Evolutionary conservation across 2,329 filamentous ascomycete species (phyloP), one percentile per base, ranked within the genome.

Genomic region (Alternaria brassicae): DNA sequence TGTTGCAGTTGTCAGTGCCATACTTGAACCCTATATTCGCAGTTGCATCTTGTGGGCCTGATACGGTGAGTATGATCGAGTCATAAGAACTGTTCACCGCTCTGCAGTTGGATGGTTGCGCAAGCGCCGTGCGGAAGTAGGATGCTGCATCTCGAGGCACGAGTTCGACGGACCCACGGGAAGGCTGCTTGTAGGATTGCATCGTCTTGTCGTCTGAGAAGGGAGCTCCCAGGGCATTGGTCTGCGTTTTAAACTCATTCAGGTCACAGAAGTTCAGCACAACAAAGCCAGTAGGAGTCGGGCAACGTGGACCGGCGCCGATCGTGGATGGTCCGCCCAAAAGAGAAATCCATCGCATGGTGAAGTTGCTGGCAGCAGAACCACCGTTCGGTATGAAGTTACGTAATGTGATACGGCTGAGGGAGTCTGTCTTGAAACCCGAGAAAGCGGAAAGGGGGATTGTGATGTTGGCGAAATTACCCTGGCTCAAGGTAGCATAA

Each of bases 211-310:
- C 40, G 37, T 59, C 56, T 6, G 51, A 44, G 30, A 59, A 32
- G 17, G 56, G 30, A 27, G 51, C 52, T 5, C 56, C 56, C 1
- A 59, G 19, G 5, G 56, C 56, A 12, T 59, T 59, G 44, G 51
- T 59, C 19, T 59, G 56, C 1, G 52, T 45, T 21, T 45, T 30
- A 13, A 59, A 59, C 40, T 59, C 52, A 2, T 28, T 39, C 9
- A 45, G 52, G 15, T 59, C 52, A 17, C 56, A 59, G 21, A 59
- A 59, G 45, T 59, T 47, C 23, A 59, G 6, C 12, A 59, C 52
- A 12, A 59, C 56, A 39, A 50, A 51, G 17, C 56, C 56, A 40
- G 56, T 50, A 3, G 52, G 37, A 3, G 7, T 49, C 12, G 44
- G 28, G n/a, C 56, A 59, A 15, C 56, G 56, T 34, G 44, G 36